Base-by-base conservation (phyloP, 345 rosid species). In the Microcos paniculata region DNA sequence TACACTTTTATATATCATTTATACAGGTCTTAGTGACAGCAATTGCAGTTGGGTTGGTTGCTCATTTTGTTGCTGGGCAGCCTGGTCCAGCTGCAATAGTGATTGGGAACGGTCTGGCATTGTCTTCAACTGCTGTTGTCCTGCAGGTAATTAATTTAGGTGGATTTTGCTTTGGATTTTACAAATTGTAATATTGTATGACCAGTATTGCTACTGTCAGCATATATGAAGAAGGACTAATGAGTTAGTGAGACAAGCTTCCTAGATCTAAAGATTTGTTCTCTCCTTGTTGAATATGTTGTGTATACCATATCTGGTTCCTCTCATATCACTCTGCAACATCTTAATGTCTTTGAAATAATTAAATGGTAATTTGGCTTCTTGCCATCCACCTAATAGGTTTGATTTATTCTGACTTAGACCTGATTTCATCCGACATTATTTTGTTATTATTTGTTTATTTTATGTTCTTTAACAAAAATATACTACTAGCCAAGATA, bases 81-180 rank as follows among this genome's bases (percentile, higher is more conserved):
- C 87, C 92, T 73, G 96, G 94, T 85, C 96, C 99, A 78, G 98
- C 99, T 65, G 90, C 98, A 57, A 90, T 96, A 77, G 99, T 96
- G 56, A 87, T 96, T 78, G 99, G 99, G 76, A 96, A 96, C 83
- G 99, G 99, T 67, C 87, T 96, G 75, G 98, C 99, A 52, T 83
- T 96, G 71, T 96, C 99, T 68, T 96, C 99, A 63, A 96, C 99
- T 71, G 99, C 99, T 46, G 99, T 96, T 73, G 99, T 96, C 70
- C 87, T 96, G 79, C 98, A 96, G 96, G 99, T 93, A 70, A 56
- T 71, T 48, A 70, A 66, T 58, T 58, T 64, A n/a, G 45, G 35
- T 62, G 21, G 59, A 42, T 65, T 76, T 80, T 65, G 24, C 72
- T 72, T 76, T 67, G 61, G 58, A 52, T 76, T 49, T 63, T 42